Evolutionary conservation across 345 rosid species (phyloP).

Genomic region (Erodium maritimum): DNA sequence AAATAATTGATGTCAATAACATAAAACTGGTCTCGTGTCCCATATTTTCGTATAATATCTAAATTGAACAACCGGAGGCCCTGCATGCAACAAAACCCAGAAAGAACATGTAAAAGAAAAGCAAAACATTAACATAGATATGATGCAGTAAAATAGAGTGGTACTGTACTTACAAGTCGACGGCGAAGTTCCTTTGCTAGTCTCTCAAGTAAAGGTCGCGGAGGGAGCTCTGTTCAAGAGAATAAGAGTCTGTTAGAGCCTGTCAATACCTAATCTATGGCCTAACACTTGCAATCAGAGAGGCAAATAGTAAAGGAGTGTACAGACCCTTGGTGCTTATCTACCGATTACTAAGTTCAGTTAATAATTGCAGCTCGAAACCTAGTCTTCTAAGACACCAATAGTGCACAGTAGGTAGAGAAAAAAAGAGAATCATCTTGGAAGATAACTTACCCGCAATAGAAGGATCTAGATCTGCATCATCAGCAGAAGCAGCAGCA

Average conservation of each 20-base stretch:
- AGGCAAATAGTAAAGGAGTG: background rate
- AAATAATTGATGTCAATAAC: conserved; percentile 84
- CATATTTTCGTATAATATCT: conserved; percentile 69
- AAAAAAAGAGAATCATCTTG: background rate
- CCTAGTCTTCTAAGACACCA: background rate
- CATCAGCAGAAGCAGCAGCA: conserved; percentile 81
- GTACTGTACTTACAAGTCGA: conserved; percentile 33
- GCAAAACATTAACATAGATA: background rate
- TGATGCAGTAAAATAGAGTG: background rate
- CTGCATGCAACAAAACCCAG: conserved; percentile 19
- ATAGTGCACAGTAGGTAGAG: background rate
- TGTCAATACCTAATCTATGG: background rate
- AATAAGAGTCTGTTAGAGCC: background rate
- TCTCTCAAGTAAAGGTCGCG: conserved; percentile 61
- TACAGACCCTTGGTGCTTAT: background rate
- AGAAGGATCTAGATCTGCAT: conserved; percentile 69
- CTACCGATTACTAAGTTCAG: background rate
- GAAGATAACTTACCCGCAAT: conserved; percentile 50
- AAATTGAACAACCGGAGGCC: conserved; percentile 69
- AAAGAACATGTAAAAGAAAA: background rate
- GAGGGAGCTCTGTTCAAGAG: conserved; percentile 59
- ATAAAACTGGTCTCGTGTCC: conserved; percentile 52
- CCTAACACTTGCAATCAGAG: background rate
- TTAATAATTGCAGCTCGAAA: background rate
- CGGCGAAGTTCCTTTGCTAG: conserved; percentile 64